Conservation (phyloP, 2,329 filamentous ascomycete species). For the Xylaria hypoxylon region DNA sequence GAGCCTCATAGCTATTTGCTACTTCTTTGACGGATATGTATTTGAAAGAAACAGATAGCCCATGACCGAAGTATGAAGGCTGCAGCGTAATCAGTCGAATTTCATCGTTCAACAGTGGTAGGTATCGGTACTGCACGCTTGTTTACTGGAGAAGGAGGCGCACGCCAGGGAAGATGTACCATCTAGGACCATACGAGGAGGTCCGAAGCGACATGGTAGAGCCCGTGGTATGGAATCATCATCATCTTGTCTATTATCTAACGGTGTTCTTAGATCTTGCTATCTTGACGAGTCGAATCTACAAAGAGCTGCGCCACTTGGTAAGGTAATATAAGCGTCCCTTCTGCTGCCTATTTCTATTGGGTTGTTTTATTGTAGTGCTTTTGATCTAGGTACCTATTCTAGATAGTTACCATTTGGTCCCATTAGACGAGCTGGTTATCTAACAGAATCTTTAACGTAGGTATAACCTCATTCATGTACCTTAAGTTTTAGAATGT, state of each 20-base stretch:
- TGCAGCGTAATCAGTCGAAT: slow-evolving; percentile 8
- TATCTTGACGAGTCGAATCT: not conserved
- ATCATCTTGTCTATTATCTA: not conserved
- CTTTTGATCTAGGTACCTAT: not conserved
- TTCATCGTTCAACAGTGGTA: not conserved
- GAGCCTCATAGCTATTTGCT: slow-evolving; percentile 7
- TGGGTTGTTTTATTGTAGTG: not conserved
- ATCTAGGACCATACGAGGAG: not conserved
- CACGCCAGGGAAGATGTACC: not conserved
- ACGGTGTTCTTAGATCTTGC: not conserved
- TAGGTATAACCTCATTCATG: too few species aligned
- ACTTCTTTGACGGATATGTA: not conserved
- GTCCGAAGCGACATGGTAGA: not conserved
- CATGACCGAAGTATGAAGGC: not conserved
- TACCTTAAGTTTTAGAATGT: too few species aligned
- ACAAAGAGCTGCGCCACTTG: not conserved
- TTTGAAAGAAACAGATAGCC: slow-evolving; percentile 5
- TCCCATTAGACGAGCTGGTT: too few species aligned
- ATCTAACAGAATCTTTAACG: too few species aligned
- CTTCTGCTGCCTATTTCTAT: not conserved
- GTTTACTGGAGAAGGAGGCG: not conserved
- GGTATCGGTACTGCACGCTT: not conserved
- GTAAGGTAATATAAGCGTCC: not conserved
- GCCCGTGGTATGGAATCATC: not conserved
- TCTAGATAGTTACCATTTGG: too few species aligned